Base-by-base conservation (phyloP, 768 basidiomycete genomes). In the Pleurotus cornucopiae region DNA sequence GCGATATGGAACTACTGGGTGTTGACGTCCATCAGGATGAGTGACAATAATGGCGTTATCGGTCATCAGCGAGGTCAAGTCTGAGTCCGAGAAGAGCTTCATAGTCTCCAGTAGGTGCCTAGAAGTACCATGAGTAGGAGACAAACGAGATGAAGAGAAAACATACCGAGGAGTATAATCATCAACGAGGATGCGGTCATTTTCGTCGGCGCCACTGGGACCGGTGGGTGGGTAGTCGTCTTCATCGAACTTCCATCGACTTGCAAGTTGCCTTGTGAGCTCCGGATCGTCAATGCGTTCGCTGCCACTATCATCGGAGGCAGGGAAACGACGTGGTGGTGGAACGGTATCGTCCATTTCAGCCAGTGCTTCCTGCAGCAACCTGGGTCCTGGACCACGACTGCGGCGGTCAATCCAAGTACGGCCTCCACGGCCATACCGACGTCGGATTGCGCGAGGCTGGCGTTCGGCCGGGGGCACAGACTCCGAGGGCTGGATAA, bases 351-450 rank as follows among this genome's bases (percentile, higher is more conserved):
- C 53, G 48, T 2, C 60, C 48, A 30, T 61, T 67, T 40, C 57
- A 39, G 20, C 60, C 40, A 26, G 67, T 59, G 23, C 46, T 7
- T 20, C 39, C n/a, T 30, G n/a, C 6, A 39, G 41, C 14, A 53
- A 56, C 23, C 30, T 56, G 46, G 13, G 62, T 51, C 66, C 68
- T 59, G 65, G 64, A 60, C 13, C 45, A 53, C 43, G 70, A 61
- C 56, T 73, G 69, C 86, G 82, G 48, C 96, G 81, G 71, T 97
- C 94, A 14, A 96, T 62, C 59, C 84, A 74, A 12, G 86, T 66
- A 25, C 91, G 82, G 3, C 95, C 95, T 34, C 89, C 91, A 54
- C 96, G 89, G 1, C 94, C 94, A 56, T 80, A 69, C 6, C 96
- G 88, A 47, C 88, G 63, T 58, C 95, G 89, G 55, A 93, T 75